These are phyloP conservation scores for Suillus lakei DNA, from an alignment of 768 basidiomycete species.

Conservation along the genomic window DNA sequence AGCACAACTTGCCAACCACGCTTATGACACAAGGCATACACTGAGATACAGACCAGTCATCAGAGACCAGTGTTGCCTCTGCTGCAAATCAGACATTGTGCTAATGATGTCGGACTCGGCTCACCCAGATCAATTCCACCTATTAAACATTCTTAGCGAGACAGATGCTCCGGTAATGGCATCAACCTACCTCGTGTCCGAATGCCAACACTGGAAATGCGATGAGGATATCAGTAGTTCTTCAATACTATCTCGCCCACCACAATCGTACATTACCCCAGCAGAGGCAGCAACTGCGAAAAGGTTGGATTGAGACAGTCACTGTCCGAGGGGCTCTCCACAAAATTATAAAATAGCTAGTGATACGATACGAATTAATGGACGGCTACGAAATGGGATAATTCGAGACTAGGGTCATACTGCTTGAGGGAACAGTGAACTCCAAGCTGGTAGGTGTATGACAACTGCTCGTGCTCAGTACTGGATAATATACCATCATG, in stretches of 20 bases:
- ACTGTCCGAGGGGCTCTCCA: neutral
- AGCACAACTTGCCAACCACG: neutral
- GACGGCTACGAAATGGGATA: neutral
- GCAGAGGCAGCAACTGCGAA: neutral
- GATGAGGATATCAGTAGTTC: neutral
- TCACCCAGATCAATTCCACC: conserved; percentile 5
- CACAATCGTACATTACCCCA: neutral
- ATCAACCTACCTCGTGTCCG: neutral
- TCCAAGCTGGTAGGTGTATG: neutral
- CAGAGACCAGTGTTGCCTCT: conserved; percentile 1
- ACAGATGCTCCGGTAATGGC: neutral
- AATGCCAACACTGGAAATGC: neutral
- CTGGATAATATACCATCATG: neutral
- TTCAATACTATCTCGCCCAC: neutral
- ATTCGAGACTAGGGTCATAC: neutral
- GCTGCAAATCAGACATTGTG: neutral
- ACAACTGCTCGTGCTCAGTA: neutral
- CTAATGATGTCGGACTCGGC: neutral
- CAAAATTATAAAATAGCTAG: neutral
- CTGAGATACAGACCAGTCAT: neutral
- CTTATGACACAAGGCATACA: neutral
- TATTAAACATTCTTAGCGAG: neutral
- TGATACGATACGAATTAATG: neutral
- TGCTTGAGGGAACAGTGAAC: neutral
- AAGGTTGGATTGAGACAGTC: neutral